These are phyloP conservation scores for Plectosphaerella plurivora DNA, from an alignment of 2,329 filamentous ascomycete species.

Conservation along the genomic window DNA sequence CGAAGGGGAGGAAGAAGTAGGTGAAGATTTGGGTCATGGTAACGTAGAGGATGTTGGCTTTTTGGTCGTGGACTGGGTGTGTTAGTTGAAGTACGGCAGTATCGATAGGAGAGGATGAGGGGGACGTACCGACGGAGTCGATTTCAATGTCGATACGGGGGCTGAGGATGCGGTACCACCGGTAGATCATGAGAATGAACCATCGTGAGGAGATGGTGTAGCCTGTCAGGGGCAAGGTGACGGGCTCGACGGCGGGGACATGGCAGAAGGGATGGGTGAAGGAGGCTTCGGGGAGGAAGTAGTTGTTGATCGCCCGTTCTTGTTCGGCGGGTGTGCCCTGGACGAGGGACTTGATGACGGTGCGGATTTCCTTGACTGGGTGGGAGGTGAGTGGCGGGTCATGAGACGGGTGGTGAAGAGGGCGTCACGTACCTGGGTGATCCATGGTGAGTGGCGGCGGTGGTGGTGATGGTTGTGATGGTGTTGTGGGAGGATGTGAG, in stretches of 20 bases:
- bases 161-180: conserved; percentile 81
- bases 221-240: conserved; percentile 31
- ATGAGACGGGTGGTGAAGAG: not conserved
- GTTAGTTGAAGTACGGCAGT: too few species aligned
- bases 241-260: conserved; percentile 49
- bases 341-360: conserved; percentile 64
- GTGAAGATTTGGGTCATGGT: conserved; percentile 71
- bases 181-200: conserved; percentile 66
- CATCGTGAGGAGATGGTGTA: conserved; percentile 55
- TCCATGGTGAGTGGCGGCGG: conserved; percentile 6
- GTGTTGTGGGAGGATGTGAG: not conserved
- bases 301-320: conserved; percentile 59
- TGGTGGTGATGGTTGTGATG: not conserved
- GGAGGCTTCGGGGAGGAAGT: conserved; percentile 67
- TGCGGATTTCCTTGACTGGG: conserved; percentile 54
- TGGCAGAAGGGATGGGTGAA: conserved; percentile 78
- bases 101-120: too few species aligned
- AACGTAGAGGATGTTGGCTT: conserved; percentile 59
- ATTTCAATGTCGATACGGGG: conserved; percentile 67
- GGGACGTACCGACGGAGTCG: conserved; percentile 46
- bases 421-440: conserved; percentile 14
- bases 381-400: conserved; percentile 3
- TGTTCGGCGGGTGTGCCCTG: conserved; percentile 65
- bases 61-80: conserved; percentile 12
- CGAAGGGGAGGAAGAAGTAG: conserved; percentile 72